A percentile compares a stretch with the other conserved stretches of the same genome.
phyloP scores from a whole-genome alignment of 179 eudicot species.

The Camellia oleifera region DNA sequence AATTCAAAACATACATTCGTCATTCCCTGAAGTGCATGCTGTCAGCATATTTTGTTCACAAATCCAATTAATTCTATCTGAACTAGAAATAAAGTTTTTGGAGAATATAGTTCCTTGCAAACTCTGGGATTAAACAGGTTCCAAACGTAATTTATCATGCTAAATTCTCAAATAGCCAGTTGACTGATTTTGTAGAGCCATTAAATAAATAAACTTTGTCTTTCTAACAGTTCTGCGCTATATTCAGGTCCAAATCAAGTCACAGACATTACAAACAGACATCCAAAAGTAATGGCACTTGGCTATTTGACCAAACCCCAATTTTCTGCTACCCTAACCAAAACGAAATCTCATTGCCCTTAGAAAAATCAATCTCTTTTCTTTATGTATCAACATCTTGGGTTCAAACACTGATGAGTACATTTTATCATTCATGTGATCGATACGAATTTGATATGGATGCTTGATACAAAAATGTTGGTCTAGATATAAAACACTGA shows the following conservation, averaged over 20 bases:
- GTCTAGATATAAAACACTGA: background rate
- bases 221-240: background rate
- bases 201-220: background rate
- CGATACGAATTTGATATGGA: background rate
- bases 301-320: background rate
- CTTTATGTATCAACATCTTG: background rate
- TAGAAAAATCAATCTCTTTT: background rate
- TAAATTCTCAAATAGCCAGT: too few relatives aligned
- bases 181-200: background rate
- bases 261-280: background rate
- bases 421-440: background rate
- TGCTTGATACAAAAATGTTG: background rate
- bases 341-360: background rate
- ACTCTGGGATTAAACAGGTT: background rate
- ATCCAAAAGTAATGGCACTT: background rate
- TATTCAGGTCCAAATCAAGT: background rate
- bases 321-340: background rate
- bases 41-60: background rate
- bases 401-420: background rate
- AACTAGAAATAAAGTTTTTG: background rate
- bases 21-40: background rate
- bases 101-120: background rate
- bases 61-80: background rate
- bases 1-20: background rate
- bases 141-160: background rate